These are phyloP conservation scores for Fusarium keratoplasticum DNA, from an alignment of 2,329 filamentous ascomycete genomes.

Conservation along the genomic window DNA sequence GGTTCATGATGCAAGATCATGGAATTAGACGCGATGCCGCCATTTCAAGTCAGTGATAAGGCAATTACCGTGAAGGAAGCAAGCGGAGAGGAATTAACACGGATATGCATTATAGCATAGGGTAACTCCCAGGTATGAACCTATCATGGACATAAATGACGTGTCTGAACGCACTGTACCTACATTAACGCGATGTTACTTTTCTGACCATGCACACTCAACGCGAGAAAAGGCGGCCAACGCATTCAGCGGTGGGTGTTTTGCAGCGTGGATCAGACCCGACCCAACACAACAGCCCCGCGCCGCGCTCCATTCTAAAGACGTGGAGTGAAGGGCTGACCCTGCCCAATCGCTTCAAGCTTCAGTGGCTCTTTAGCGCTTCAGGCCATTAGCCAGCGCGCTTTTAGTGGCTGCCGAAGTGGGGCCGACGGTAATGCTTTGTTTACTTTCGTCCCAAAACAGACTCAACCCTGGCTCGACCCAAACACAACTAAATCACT, in stretches of 20 bases:
- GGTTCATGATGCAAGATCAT: conserved; percentile 1
- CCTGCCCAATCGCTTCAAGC: background rate
- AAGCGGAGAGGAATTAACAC: background rate
- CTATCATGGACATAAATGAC: background rate
- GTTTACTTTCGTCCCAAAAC: conserved; percentile 52
- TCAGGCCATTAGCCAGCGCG: conserved; percentile 5
- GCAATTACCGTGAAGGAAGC: background rate
- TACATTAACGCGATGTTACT: background rate
- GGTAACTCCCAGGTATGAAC: background rate
- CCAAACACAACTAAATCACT: conserved; percentile 39
- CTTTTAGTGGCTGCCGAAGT: conserved; percentile 16
- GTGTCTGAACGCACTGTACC: background rate
- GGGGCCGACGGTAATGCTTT: conserved; percentile 37
- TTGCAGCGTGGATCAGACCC: background rate
- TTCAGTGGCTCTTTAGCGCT: conserved; percentile 12
- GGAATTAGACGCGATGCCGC: background rate
- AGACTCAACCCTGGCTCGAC: conserved; percentile 33
- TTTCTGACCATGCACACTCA: background rate
- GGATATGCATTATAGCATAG: background rate
- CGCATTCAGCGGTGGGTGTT: background rate
- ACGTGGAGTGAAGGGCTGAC: background rate
- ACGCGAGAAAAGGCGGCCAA: background rate
- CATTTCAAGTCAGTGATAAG: background rate
- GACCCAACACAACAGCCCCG: background rate
- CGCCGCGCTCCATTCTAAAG: background rate